phyloP scores from a whole-genome alignment of 1,139 yeast species.

The Pichia sp. region DNA sequence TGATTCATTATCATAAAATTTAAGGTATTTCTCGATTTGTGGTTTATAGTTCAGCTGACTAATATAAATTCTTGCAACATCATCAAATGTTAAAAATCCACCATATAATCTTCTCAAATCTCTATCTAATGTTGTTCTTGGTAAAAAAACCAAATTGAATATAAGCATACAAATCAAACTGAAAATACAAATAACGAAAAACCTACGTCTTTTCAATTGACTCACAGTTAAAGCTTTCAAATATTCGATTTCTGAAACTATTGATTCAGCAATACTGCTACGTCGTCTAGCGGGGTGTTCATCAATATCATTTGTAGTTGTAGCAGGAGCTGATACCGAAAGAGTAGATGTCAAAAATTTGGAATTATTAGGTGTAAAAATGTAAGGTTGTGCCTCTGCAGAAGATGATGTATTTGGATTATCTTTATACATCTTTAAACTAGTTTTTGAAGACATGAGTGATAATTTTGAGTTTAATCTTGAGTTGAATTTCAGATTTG shows the following conservation, averaged over 20 bases:
- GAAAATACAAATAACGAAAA: conserved; percentile 26
- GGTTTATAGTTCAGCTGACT: conserved; percentile 31
- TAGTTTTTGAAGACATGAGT: conserved; percentile 4
- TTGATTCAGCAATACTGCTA: conserved; percentile 22
- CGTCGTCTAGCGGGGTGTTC: background rate
- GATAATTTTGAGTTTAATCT: conserved; percentile 8
- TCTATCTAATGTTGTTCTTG: conserved; percentile 78
- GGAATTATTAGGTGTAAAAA: conserved; percentile 7
- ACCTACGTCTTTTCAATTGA: conserved; percentile 34
- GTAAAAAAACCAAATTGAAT: conserved; percentile 69
- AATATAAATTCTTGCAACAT: conserved; percentile 48
- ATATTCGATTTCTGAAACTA: conserved; percentile 23
- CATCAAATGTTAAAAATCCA: conserved; percentile 55
- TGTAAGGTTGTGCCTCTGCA: conserved; percentile 5
- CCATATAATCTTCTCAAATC: conserved; percentile 77
- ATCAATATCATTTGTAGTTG: background rate
- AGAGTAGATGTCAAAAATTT: background rate
- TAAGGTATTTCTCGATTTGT: conserved; percentile 34
- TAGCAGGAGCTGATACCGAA: background rate
- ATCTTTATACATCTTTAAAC: conserved; percentile 10
- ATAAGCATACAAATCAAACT: conserved; percentile 47
- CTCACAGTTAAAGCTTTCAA: conserved; percentile 24
- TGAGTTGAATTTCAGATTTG: conserved; percentile 4
- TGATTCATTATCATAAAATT: conserved; percentile 32
- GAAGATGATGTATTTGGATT: conserved; percentile 6